A percentile compares a stretch with the other conserved stretches of the same genome.
Conservation (phyloP, 306 rosid species). For the Carpinus fangiana region DNA sequence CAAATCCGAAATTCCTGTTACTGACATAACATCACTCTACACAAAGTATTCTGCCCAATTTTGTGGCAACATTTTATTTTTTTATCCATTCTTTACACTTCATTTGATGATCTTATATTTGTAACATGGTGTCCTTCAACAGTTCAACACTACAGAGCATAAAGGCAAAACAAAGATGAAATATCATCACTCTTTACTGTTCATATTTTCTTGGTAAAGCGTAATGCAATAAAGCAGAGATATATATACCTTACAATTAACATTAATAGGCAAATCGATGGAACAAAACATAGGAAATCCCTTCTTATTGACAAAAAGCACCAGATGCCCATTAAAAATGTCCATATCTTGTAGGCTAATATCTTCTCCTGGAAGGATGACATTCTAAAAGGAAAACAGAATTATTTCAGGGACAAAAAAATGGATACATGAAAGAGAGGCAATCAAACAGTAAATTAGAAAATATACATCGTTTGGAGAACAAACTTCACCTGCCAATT, state of each 20-base stretch:
- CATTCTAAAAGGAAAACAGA: conserved; percentile 49
- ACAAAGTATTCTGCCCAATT: background rate
- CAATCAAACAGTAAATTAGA: conserved; percentile 8
- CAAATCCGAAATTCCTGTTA: background rate
- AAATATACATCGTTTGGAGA: conserved; percentile 14
- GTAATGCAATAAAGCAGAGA: conserved; percentile 7
- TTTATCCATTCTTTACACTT: background rate
- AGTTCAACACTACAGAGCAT: background rate
- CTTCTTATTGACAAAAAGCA: conserved; percentile 71
- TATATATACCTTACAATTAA: conserved; percentile 57
- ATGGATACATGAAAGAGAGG: conserved; percentile 2
- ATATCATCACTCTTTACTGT: conserved; percentile 3
- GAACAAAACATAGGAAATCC: conserved; percentile 70
- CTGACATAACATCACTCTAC: background rate
- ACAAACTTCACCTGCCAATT: conserved; percentile 62
- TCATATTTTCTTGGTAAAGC: background rate
- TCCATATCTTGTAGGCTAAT: conserved; percentile 78
- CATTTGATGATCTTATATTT: background rate
- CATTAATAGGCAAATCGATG: conserved; percentile 58
- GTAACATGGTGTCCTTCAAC: background rate
- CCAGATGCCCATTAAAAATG: conserved; percentile 74
- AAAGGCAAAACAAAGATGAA: conserved; percentile 10
- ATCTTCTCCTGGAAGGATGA: conserved; percentile 64
- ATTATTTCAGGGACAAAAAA: conserved; percentile 28
- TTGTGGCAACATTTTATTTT: no score